Percentiles rank a stretch among this genome's conserved stretches.
phyloP scores from a whole-genome alignment of 768 basidiomycete species.

The Lentinus brumalis region DNA sequence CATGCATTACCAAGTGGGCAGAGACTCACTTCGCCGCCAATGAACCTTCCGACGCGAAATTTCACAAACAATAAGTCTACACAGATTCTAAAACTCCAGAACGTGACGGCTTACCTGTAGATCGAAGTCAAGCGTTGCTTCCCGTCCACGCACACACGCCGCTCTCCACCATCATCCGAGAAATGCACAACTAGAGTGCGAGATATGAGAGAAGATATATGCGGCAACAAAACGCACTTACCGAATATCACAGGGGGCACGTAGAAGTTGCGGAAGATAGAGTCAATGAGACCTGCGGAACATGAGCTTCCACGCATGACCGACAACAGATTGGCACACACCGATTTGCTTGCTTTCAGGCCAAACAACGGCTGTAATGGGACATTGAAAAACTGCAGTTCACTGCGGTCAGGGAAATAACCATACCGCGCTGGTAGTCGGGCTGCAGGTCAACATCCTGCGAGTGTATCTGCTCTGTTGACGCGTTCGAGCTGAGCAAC shows the following conservation, averaged over 20 bases:
- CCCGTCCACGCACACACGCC: constrained; percentile 73
- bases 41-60: constrained; percentile 46
- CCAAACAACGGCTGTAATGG: constrained; percentile 71
- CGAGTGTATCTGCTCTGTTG: constrained; percentile 62
- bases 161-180: constrained; percentile 64
- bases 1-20: neutral
- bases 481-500: neutral
- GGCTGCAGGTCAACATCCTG: constrained; percentile 71
- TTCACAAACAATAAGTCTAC: neutral
- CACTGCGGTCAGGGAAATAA: neutral
- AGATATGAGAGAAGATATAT: neutral
- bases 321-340: neutral
- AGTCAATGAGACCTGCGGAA: constrained; percentile 64
- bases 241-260: constrained; percentile 81
- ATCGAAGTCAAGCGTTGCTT: constrained; percentile 83
- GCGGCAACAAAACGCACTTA: constrained; percentile 27
- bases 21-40: constrained; percentile 64
- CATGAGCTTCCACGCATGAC: neutral
- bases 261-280: constrained; percentile 76
- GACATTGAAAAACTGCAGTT: neutral
- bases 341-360: constrained; percentile 70
- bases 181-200: constrained; percentile 46
- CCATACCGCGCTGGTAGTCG: constrained; percentile 74
- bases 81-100: neutral
- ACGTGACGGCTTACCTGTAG: constrained; percentile 47